phyloP scores from a whole-genome alignment of 2,329 filamentous ascomycete genomes.

The Fusarium nurragi region DNA sequence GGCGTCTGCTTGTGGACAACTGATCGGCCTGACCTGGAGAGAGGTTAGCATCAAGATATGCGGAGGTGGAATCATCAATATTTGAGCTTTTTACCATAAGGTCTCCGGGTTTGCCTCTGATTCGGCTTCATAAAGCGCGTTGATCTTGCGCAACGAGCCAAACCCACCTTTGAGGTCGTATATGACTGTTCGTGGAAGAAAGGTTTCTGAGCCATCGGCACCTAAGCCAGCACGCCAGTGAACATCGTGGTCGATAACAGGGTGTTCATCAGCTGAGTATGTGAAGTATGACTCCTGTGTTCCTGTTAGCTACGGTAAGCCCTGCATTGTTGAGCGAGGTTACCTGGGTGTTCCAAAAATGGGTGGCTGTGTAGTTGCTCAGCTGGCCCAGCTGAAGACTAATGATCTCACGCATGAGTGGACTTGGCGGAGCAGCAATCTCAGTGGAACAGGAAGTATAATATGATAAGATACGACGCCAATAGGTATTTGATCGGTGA shows the following conservation, averaged over 20 bases:
- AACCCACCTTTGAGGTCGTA: slow-evolving; percentile 97
- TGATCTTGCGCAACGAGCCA: slow-evolving; percentile 86
- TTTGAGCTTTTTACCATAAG: slow-evolving; percentile 48
- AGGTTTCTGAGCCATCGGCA: slow-evolving; percentile 87
- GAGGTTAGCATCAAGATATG: background rate
- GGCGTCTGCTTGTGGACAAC: slow-evolving; percentile 73
- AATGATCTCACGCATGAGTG: slow-evolving; percentile 88
- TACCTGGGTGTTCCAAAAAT: slow-evolving; percentile 97
- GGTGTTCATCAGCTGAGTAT: slow-evolving; percentile 65
- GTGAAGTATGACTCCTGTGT: slow-evolving; percentile 95
- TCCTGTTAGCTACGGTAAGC: slow-evolving; percentile 5
- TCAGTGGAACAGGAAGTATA: background rate
- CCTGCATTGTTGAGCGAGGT: background rate
- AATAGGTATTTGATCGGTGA: background rate
- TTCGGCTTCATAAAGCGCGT: slow-evolving; percentile 79
- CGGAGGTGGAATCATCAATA: background rate
- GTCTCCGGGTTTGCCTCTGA: slow-evolving; percentile 47
- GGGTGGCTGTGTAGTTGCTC: slow-evolving; percentile 91
- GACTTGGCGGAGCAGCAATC: background rate
- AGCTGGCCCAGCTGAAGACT: slow-evolving; percentile 93
- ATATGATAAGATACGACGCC: background rate
- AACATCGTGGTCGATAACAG: slow-evolving; percentile 64
- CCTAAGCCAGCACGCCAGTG: slow-evolving; percentile 88
- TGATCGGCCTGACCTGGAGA: slow-evolving; percentile 69
- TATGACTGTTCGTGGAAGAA: slow-evolving; percentile 87